Percentiles rank a stretch among this genome's conserved stretches.
Conservation (phyloP, 1,284 basidiomycete species). For the Fomitopsis schrenkii region DNA sequence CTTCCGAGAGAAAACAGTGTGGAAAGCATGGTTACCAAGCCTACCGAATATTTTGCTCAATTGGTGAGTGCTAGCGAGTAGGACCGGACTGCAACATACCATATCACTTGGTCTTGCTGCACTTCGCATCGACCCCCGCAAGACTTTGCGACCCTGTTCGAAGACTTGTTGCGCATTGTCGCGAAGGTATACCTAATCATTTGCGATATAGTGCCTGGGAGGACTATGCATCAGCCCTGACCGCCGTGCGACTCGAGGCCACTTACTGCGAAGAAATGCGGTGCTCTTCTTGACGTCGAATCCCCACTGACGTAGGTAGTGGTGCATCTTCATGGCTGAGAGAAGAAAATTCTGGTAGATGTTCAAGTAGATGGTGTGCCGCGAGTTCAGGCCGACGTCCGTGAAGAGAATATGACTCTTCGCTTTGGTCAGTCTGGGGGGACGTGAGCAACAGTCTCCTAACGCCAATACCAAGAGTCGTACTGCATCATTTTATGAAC, state of each 20-base stretch:
- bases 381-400: constrained; percentile 72
- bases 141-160: constrained; percentile 38
- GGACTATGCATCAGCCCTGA: background rate
- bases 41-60: constrained; percentile 35
- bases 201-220: constrained; percentile 53
- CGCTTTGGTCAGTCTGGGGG: constrained; percentile 56
- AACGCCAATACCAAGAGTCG: constrained; percentile 19
- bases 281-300: constrained; percentile 38
- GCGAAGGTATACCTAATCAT: constrained; percentile 54
- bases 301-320: constrained; percentile 71
- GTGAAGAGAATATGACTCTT: constrained; percentile 73
- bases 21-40: constrained; percentile 80
- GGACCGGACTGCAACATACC: constrained; percentile 41
- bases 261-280: constrained; percentile 53
- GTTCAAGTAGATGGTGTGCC: constrained; percentile 67
- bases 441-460: constrained; percentile 3
- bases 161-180: constrained; percentile 45
- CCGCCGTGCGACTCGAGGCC: background rate
- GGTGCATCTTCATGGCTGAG: constrained; percentile 84
- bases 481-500: constrained; percentile 68
- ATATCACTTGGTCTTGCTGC: constrained; percentile 51
- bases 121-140: constrained; percentile 37
- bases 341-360: constrained; percentile 87
- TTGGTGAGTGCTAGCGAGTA: constrained; percentile 20
- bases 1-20: constrained; percentile 56